These are phyloP conservation scores for Chlorella sp. DNA, from an alignment of 139 green algal species.

Conservation along the genomic window DNA sequence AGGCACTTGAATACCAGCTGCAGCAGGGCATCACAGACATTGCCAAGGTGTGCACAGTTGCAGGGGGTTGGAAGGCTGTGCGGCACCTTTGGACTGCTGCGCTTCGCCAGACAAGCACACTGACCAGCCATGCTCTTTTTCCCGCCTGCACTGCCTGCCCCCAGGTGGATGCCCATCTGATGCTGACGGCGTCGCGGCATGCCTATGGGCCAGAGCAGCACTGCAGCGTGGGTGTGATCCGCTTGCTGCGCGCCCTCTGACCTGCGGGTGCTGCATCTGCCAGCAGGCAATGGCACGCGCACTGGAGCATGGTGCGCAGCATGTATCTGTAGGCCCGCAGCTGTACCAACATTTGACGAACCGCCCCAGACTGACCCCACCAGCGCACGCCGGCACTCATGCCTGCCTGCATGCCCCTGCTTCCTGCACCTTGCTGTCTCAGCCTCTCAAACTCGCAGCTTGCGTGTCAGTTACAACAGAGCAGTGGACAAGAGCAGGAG, in stretches of 20 bases:
- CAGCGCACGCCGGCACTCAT: neutral
- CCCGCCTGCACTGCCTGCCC: too few species aligned
- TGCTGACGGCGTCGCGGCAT: slow-evolving; percentile 52
- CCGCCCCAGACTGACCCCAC: neutral
- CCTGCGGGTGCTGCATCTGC: neutral
- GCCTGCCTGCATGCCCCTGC: neutral
- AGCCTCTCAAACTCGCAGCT: neutral
- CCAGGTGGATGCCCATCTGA: slow-evolving; percentile 53
- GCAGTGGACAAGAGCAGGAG: neutral
- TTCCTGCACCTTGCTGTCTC: too few species aligned
- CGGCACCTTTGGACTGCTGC: too few species aligned
- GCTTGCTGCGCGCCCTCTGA: slow-evolving; percentile 46
- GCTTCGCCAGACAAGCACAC: too few species aligned
- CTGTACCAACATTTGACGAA: neutral
- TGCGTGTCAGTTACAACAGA: neutral
- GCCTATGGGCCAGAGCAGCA: slow-evolving; percentile 56
- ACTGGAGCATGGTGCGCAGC: too few species aligned
- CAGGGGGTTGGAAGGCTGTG: too few species aligned
- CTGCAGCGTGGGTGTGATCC: slow-evolving; percentile 46
- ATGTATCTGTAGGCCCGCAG: too few species aligned
- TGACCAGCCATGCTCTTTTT: too few species aligned
- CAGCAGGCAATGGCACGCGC: too few species aligned
- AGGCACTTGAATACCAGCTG: slow-evolving; percentile 92
- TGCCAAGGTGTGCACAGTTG: slow-evolving; percentile 29
- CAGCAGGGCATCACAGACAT: slow-evolving; percentile 79